Base-by-base conservation (phyloP, 2,329 filamentous ascomycete genomes). In the Aspergillus flavus region DNA sequence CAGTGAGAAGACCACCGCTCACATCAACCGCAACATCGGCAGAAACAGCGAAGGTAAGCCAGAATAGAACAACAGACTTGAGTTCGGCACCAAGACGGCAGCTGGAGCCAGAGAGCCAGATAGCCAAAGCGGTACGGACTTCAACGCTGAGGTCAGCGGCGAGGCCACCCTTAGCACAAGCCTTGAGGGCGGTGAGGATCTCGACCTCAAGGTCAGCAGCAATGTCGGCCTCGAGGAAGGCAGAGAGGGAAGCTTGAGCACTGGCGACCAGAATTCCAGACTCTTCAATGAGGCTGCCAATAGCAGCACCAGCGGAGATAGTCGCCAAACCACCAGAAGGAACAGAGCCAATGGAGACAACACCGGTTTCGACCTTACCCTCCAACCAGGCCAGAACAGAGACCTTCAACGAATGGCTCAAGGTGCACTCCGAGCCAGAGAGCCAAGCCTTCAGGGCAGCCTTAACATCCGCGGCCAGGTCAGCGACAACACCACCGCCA, bases 31-130 rank as follows among this genome's bases (percentile, higher is more conserved):
- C 71, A 57, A 67, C 70, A 32, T 75, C 73, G 34, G 63, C 68
- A 12, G 69, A 65, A 21, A 71, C 70, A 62, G 63, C 72, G 34
- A 78, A 67, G 23, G 76, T 75, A 58, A 79, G 69, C 76, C 76
- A 79, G 66, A 76, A 69, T 36, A 76, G 63, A 53, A 78, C 66
- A 55, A 76, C 66, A 36, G 74, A 71, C 75, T 78, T 78, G 19
- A 78, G 71, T 61, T 78, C 73, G 60, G 69, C 75, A 52, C 73
- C 74, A 23, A 79, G 73, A 23, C 65, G 59, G 74, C 75, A 77
- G 66, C 64, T 63, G 34, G 69, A 68, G 61, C 72, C 67, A 43
- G 72, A 64, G 41, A 79, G 68, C 76, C 76, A 79, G 34, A 68
- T 61, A 56, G 73, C 69, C 36, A 79, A 69, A 52, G 72, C 61